Evolutionary conservation across 257 asterid genomes (phyloP).

Genomic region (Misopates orontium): DNA sequence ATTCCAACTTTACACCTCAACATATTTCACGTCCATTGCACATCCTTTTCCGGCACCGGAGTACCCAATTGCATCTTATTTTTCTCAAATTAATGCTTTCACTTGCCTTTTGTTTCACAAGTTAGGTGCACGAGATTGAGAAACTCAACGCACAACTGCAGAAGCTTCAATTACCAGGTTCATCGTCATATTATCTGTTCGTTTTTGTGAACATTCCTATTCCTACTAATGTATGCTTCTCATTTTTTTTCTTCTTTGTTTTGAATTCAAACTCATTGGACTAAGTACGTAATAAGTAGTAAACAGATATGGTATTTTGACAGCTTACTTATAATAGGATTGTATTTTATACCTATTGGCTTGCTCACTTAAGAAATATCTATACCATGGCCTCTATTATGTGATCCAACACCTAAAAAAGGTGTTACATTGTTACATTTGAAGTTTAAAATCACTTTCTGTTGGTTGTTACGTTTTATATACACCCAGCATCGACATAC

Average conservation of each 20-base stretch:
- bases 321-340: constrained; percentile 8
- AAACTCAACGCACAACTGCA: constrained; percentile 69
- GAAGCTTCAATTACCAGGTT: constrained; percentile 81
- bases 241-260: constrained; percentile 10
- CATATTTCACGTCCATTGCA: too few relatives aligned
- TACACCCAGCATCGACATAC: constrained; percentile 1
- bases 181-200: constrained; percentile 1
- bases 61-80: too few relatives aligned
- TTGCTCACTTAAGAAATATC: background rate
- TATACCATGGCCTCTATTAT: background rate
- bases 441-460: background rate
- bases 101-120: constrained; percentile 27
- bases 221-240: background rate
- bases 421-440: background rate
- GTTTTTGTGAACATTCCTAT: constrained; percentile 14
- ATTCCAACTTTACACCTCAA: too few relatives aligned
- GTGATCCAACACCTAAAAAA: constrained; percentile 14
- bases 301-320: background rate
- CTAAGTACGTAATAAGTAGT: background rate
- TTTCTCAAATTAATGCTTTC: constrained; percentile 21
- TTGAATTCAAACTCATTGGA: background rate
- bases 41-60: too few relatives aligned
- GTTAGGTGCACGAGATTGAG: constrained; percentile 88
- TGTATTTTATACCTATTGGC: constrained; percentile 2
- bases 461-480: background rate